These are phyloP conservation scores for Tylopilus sp. DNA, from an alignment of 768 basidiomycete genomes.

Conservation along the genomic window DNA sequence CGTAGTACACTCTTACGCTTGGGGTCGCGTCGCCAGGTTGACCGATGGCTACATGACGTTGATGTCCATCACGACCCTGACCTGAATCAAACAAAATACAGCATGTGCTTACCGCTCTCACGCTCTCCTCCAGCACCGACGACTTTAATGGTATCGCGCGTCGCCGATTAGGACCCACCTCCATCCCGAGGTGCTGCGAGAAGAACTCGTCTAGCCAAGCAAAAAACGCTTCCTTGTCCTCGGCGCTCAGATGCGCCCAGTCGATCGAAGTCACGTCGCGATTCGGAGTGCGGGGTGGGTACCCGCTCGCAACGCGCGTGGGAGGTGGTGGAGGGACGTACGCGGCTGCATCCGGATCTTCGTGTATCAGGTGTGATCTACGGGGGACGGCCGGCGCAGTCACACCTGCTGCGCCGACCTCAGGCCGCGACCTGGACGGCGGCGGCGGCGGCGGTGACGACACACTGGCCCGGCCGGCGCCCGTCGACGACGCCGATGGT, in stretches of 20 bases:
- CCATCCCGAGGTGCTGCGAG: slow-evolving; percentile 38
- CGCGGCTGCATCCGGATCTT: slow-evolving; percentile 8
- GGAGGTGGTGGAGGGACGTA: slow-evolving; percentile 25
- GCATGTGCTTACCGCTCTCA: slow-evolving; percentile 19
- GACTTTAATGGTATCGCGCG: neutral
- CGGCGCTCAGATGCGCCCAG: slow-evolving; percentile 62
- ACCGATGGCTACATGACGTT: slow-evolving; percentile 17
- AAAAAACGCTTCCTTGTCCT: slow-evolving; percentile 74
- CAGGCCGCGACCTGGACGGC: slow-evolving; percentile 28
- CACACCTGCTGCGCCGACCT: neutral
- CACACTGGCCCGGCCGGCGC: too few relatives aligned
- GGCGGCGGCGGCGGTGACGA: slow-evolving; percentile 33
- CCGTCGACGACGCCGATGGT: slow-evolving; percentile 12
- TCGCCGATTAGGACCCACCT: slow-evolving; percentile 13
- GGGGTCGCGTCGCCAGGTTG: slow-evolving; percentile 22
- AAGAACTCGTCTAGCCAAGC: slow-evolving; percentile 83
- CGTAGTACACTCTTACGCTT: neutral
- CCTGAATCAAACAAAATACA: neutral
- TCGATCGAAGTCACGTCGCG: slow-evolving; percentile 39
- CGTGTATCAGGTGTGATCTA: slow-evolving; percentile 10
- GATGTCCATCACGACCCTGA: neutral
- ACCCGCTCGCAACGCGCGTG: slow-evolving; percentile 24
- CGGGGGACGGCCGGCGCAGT: slow-evolving; percentile 10
- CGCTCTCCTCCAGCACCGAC: neutral
- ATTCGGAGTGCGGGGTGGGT: slow-evolving; percentile 14